Evolutionary conservation across 768 basidiomycete species (phyloP), one percentile per base, ranked within the genome.

Genomic region (Boletellus emodensis): DNA sequence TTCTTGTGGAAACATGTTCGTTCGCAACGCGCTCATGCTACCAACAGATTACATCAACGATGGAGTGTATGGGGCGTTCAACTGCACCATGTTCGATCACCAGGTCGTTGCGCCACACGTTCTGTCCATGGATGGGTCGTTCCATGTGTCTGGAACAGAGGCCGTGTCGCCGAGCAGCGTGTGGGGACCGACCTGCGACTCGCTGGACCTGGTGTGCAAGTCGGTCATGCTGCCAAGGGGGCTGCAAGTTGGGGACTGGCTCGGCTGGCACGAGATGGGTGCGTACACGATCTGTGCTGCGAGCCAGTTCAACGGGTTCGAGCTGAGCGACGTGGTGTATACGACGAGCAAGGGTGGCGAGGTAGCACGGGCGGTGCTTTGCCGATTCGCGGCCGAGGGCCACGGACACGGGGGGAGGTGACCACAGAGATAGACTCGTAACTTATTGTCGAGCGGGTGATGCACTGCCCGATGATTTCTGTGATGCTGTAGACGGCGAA

Each of bases 101-200:
- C 94, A 95, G 65, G 76, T 79, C 51, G 86, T 86, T n/a, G 82
- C 89, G 61, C 96, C 96, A 22, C 82, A 82, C 59, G 87, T 90
- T 41, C 74, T 90, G 44, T 85, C 83, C 20, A 72, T 89, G 72
- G 74, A 77, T 44, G 80, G 80, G 36, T 85, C 83, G 3, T 85
- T 87, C 68, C 62, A 67, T 53, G 56, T 68, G 50, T 48, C 62
- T 43, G 60, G 61, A 38, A 65, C 67, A 50, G 74, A 77, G 64
- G 66, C 72, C 14, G 68, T 72, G 64, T 72, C 75, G 46, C 51
- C 73, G 11, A 79, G 85, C 72, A 90, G 86, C 68, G 82, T 98
- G 44, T 99, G 96, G 96, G 96, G 96, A 12, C 96, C 95, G 40
- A 99, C 96, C 9, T 98, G 95, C 77, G 96, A 98, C 66, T 92